Evolutionary conservation across 2,329 filamentous ascomycete genomes (phyloP).

Genomic region (Ascochyta fabae): DNA sequence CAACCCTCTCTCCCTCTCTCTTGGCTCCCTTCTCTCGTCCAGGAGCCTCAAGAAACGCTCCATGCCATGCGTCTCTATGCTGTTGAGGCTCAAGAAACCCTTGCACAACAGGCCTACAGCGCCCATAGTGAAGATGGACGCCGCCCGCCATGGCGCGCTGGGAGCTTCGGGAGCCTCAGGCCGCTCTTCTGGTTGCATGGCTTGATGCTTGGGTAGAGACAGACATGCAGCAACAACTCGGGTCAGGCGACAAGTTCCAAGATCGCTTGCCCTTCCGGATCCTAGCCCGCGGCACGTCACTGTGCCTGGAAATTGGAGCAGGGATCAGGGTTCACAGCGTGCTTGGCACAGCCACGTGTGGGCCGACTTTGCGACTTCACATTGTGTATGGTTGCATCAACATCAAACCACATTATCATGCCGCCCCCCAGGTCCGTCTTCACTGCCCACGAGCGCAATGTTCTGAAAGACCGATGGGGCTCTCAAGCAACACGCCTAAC

Average conservation of each 20-base stretch:
- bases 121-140: conserved; percentile 78
- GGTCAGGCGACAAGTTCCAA: background rate
- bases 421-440: conserved; percentile 67
- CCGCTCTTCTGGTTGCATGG: conserved; percentile 53
- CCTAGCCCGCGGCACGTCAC: conserved; percentile 24
- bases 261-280: conserved; percentile 8
- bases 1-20: conserved; percentile 74
- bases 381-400: conserved; percentile 2
- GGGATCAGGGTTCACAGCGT: conserved; percentile 15
- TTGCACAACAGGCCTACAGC: conserved; percentile 73
- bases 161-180: conserved; percentile 55
- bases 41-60: conserved; percentile 76
- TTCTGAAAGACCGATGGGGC: conserved; percentile 83
- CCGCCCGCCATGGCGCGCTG: conserved; percentile 72
- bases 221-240: conserved; percentile 22
- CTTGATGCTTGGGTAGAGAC: conserved; percentile 18
- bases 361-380: conserved; percentile 13
- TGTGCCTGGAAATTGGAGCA: conserved; percentile 26
- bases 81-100: conserved; percentile 76
- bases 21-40: conserved; percentile 72
- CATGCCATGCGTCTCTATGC: conserved; percentile 77
- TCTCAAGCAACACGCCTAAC: conserved; percentile 81
- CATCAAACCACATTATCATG: conserved; percentile 20
- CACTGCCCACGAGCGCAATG: conserved; percentile 85
- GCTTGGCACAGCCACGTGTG: conserved; percentile 22